phyloP scores from a whole-genome alignment of 352 stramenopile species.

The Phytophthora niederhauseri region DNA sequence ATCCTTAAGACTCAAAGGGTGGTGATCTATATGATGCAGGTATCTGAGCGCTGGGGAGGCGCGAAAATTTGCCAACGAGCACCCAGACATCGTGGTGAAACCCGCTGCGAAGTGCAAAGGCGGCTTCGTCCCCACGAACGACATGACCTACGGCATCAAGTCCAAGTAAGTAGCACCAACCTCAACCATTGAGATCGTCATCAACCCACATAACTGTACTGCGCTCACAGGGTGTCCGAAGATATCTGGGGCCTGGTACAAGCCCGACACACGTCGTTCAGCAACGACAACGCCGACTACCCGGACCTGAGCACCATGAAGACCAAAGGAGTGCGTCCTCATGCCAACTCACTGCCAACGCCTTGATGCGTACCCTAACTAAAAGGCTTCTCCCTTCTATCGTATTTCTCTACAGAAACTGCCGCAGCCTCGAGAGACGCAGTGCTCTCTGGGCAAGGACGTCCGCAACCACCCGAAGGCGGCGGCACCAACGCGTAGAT shows the following conservation, averaged over 20 bases:
- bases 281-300: constrained; percentile 71
- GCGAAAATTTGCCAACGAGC: constrained; percentile 67
- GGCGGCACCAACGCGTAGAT: too few relatives aligned
- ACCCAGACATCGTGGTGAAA: constrained; percentile 78
- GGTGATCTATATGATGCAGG: constrained; percentile 20
- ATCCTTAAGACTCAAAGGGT: not conserved
- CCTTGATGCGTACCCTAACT: not conserved
- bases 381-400: not conserved
- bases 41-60: constrained; percentile 62
- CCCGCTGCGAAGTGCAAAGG: constrained; percentile 59
- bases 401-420: constrained; percentile 55
- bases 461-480: constrained; percentile 50
- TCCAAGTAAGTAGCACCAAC: constrained; percentile 54
- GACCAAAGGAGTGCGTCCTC: constrained; percentile 69
- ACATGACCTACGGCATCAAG: constrained; percentile 77
- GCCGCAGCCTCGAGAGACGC: constrained; percentile 73
- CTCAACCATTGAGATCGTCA: not conserved
- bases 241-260: constrained; percentile 77
- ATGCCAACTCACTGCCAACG: not conserved
- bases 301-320: constrained; percentile 82
- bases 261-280: constrained; percentile 69
- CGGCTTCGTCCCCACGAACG: constrained; percentile 57
- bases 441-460: constrained; percentile 69
- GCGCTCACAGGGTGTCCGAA: constrained; percentile 57
- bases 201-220: not conserved